phyloP scores from a whole-genome alignment of 441 rosid genomes.

The Pelargonium citronellum region DNA sequence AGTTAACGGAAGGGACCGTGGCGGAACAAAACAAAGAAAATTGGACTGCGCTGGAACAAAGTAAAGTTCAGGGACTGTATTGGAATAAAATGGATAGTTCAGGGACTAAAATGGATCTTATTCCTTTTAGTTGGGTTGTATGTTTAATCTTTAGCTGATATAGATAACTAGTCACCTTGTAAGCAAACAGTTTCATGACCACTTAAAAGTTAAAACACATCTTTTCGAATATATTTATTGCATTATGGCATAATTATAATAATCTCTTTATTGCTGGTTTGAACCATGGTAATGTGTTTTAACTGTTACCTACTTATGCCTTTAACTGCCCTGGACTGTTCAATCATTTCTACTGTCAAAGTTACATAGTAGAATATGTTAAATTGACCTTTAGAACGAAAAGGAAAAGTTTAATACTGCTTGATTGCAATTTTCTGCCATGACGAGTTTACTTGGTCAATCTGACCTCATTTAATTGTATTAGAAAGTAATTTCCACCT shows the following conservation, averaged over 20 bases:
- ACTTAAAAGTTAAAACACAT: background rate
- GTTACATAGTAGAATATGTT: background rate
- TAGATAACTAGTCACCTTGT: constrained; percentile 1
- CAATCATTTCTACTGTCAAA: background rate
- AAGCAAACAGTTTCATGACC: background rate
- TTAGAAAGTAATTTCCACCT: constrained; percentile 1
- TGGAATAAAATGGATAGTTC: no score
- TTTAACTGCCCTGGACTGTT: background rate
- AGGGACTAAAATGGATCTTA: no score
- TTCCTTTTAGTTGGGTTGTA: background rate
- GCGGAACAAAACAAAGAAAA: no score
- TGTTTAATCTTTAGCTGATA: background rate
- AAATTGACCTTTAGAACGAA: background rate
- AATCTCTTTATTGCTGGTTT: no score
- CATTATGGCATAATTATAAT: background rate
- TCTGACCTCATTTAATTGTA: constrained; percentile 1
- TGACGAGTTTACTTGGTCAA: background rate
- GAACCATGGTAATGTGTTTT: background rate
- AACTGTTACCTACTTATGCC: background rate
- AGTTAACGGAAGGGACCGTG: no score
- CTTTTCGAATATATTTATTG: background rate
- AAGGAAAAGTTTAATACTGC: background rate
- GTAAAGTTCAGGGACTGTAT: no score
- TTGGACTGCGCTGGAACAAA: no score
- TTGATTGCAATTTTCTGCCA: background rate